Evolutionary conservation across 164 flowering plant genomes (phyloP).

Genomic region (Amborella trichopoda): DNA sequence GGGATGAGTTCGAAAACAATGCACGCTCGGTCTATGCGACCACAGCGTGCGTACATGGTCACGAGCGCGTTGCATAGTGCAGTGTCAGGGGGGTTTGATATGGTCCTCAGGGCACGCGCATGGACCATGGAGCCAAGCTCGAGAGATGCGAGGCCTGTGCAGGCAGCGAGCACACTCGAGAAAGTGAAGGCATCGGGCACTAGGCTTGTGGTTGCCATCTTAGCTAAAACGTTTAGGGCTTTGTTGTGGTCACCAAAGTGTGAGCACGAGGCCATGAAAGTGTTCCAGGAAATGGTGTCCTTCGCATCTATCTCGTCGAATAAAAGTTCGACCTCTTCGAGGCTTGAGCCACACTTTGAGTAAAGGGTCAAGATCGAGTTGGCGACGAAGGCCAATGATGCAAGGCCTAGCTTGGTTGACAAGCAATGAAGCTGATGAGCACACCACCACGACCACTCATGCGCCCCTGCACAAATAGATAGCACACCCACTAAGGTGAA

Average conservation of each 20-base stretch:
- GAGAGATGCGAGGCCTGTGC: constrained; percentile 43
- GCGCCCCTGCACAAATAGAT: constrained; percentile 19
- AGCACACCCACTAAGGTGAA: constrained; percentile 46
- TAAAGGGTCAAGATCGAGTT: constrained; percentile 58
- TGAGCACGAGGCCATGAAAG: constrained; percentile 44
- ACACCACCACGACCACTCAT: constrained; percentile 15
- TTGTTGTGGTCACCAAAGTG: constrained; percentile 34
- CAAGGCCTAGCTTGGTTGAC: constrained; percentile 38
- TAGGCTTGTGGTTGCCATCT: constrained; percentile 20
- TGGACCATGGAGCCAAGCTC: constrained; percentile 46
- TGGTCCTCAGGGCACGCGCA: constrained; percentile 38
- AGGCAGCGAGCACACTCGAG: constrained; percentile 46
- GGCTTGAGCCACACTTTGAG: constrained; percentile 26
- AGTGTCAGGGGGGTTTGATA: constrained; percentile 19
- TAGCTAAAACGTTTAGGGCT: constrained; percentile 32
- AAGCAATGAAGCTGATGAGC: constrained; percentile 40
- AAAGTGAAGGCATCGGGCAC: constrained; percentile 52
- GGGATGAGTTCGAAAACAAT: constrained; percentile 26
- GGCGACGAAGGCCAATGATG: constrained; percentile 32
- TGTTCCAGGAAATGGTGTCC: constrained; percentile 68
- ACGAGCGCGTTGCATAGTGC: constrained; percentile 59
- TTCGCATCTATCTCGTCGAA: constrained; percentile 36
- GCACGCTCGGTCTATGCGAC: constrained; percentile 32
- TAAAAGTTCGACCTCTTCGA: constrained; percentile 32
- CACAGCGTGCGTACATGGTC: constrained; percentile 83